Evolutionary conservation across 1,139 yeast genomes (phyloP).

Genomic region (Diutina siamensis): DNA sequence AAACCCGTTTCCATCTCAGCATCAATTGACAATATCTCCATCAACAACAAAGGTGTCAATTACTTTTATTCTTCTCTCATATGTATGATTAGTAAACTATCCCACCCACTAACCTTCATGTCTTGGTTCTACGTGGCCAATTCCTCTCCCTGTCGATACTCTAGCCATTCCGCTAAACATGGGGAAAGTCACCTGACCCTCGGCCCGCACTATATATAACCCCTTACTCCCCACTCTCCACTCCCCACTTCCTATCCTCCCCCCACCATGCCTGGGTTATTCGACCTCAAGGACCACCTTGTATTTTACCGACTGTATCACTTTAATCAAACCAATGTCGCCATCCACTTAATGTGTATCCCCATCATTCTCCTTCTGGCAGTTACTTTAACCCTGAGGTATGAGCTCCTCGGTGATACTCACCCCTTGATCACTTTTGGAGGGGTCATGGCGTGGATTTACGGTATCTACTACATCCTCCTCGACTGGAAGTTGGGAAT

Average conservation of each 20-base stretch:
- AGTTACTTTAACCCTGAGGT: constrained; percentile 13
- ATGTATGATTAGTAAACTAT: too few species aligned
- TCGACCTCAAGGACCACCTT: constrained; percentile 56
- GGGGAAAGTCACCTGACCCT: too few species aligned
- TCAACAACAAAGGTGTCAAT: too few species aligned
- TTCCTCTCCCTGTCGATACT: too few species aligned
- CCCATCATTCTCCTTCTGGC: constrained; percentile 62
- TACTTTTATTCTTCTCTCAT: too few species aligned
- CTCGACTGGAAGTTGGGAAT: constrained; percentile 35
- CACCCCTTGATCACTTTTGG: constrained; percentile 32
- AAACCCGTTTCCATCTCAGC: too few species aligned
- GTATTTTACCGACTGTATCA: constrained; percentile 82
- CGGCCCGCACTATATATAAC: too few species aligned
- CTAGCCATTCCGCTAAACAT: too few species aligned
- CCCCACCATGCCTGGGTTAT: constrained; percentile 13
- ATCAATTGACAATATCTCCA: too few species aligned
- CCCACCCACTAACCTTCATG: too few species aligned
- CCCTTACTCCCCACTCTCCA: neutral
- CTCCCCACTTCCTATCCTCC: neutral
- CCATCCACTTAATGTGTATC: constrained; percentile 68
- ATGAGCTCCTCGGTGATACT: neutral
- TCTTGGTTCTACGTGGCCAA: too few species aligned
- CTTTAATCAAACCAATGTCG: constrained; percentile 52
- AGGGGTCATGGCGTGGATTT: constrained; percentile 19
- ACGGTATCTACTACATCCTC: constrained; percentile 29